Conservation (phyloP, 176 grass and related monocot species). For the Bolboschoenus planiculmis region DNA sequence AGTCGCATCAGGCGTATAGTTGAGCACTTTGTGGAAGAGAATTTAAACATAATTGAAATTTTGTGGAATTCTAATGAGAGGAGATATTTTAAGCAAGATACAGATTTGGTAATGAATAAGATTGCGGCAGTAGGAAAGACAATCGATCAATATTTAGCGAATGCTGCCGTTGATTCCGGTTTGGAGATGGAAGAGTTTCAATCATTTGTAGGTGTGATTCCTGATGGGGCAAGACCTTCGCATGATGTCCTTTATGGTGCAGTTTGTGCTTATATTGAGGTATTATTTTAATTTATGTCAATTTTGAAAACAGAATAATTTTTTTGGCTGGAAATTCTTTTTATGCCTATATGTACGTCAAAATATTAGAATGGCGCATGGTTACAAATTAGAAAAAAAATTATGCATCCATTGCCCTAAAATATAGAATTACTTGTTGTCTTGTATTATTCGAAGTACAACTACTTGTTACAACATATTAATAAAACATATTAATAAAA, state of each 20-base stretch:
- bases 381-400: too few species aligned
- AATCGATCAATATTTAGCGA: conserved; percentile 56
- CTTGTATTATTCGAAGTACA: too few species aligned
- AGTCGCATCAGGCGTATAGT: conserved; percentile 61
- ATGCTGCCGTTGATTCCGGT: conserved; percentile 59
- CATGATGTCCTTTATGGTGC: conserved; percentile 73
- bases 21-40: conserved; percentile 56
- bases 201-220: conserved; percentile 51
- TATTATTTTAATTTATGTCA: not conserved
- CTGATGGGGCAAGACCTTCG: conserved; percentile 52
- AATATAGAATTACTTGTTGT: too few species aligned
- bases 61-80: conserved; percentile 9
- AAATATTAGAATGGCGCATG: too few species aligned
- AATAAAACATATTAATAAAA: too few species aligned
- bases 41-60: conserved; percentile 28
- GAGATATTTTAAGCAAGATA: not conserved
- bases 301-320: not conserved
- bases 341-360: too few species aligned
- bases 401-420: too few species aligned
- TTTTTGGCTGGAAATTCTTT: too few species aligned
- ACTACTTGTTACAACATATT: too few species aligned
- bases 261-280: conserved; percentile 66
- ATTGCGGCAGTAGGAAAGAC: conserved; percentile 56
- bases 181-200: conserved; percentile 74
- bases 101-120: conserved; percentile 32